These are phyloP conservation scores for Acrocalymma vagum DNA, from an alignment of 2,329 filamentous ascomycete species.

Conservation along the genomic window DNA sequence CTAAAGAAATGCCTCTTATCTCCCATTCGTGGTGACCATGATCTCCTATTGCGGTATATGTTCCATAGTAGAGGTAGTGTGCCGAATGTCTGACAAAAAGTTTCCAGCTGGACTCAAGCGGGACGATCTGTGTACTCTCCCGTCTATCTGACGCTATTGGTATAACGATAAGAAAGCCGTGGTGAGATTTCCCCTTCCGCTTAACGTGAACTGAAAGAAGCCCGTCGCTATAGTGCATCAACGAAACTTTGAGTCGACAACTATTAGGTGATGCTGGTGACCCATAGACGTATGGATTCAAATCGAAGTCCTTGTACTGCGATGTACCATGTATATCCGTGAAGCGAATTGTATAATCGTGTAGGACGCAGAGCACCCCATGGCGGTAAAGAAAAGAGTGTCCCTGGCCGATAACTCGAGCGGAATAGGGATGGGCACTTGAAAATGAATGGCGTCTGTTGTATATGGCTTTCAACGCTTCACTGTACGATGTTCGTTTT, in stretches of 20 bases:
- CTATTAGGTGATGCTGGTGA: no score
- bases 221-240: slow-evolving; percentile 44
- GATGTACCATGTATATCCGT: slow-evolving; percentile 61
- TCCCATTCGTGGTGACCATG: slow-evolving; percentile 70
- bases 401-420: slow-evolving; percentile 66
- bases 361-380: slow-evolving; percentile 71
- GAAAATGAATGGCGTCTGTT: slow-evolving; percentile 69
- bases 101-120: slow-evolving; percentile 53
- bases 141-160: no score
- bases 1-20: slow-evolving; percentile 56
- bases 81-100: slow-evolving; percentile 74
- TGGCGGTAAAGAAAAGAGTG: slow-evolving; percentile 69
- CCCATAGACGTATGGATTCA: no score
- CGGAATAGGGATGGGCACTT: slow-evolving; percentile 68
- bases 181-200: no score
- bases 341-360: slow-evolving; percentile 63
- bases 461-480: slow-evolving; percentile 66
- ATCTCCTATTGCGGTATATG: slow-evolving; percentile 62
- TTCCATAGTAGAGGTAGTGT: slow-evolving; percentile 71
- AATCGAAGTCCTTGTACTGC: no score
- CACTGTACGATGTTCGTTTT: slow-evolving; percentile 55
- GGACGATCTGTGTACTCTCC: no score
- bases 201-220: slow-evolving; percentile 38
- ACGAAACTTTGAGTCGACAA: slow-evolving; percentile 51
- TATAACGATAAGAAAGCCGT: no score